Base-by-base conservation (phyloP, 495 filamentous ascomycete species). In the Lophiostoma macrostomum region DNA sequence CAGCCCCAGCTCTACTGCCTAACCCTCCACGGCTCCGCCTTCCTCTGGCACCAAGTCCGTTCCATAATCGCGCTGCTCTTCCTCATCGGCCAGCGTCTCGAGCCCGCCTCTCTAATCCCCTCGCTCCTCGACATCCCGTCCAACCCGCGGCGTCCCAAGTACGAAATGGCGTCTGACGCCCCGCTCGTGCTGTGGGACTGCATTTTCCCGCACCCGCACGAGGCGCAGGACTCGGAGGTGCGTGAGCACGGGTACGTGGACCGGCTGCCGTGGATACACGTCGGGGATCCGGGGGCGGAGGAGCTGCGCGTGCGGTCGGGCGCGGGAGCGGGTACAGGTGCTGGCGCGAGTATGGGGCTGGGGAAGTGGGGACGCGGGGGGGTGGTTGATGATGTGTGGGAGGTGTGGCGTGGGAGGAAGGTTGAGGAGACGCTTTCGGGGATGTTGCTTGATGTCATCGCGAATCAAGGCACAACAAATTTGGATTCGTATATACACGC, bases 21-120 rank as follows among this genome's bases (percentile, higher is more conserved):
- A 66, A 81, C 81, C 19, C 76, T 98, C 28, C 79, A 89, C 39
- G 93, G 93, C 13, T 86, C 86, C n/a, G 94, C 89, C 6, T 98
- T 98, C 68, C 73, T 98, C 37, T 98, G 91, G 91, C 94, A 98
- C 67, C 93, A 98, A 70, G 94, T 98, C 55, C 82, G 93, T 13
- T 86, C 88, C 72, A 91, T 98, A 82, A 81, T 91, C 12, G 77
- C 83, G 16, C 76, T 97, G 13, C 72, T 98, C 24, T 97, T 98
- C 70, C 69, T 89, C 7, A 78, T 98, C n/a, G 93, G 88, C 10
- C 94, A 97, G 70, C 85, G 89, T 0, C 76, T 95, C 5, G 93
- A 98, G 63, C 64, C 73, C 18, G 86, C 90, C 4, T 77, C 77
- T 0, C 64, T 97, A 3, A 73, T 97, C 20, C 67, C 75, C 16